phyloP scores from a whole-genome alignment of 129 eudicot genomes.

The Flaveria ramosissima region DNA sequence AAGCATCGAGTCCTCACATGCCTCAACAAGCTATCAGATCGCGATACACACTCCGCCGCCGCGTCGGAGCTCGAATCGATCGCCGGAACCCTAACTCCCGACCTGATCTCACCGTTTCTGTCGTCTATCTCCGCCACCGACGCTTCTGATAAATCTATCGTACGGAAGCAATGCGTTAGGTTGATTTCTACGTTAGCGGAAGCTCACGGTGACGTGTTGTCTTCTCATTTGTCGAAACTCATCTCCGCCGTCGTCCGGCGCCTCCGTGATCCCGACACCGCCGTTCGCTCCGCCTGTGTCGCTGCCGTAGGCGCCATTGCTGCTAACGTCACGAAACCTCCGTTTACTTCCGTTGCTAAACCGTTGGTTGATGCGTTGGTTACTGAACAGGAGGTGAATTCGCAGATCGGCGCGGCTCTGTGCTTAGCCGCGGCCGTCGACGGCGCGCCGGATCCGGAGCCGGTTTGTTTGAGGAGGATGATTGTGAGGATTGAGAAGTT shows the following conservation, averaged over 20 bases:
- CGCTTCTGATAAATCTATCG: slow-evolving; percentile 69
- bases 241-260: slow-evolving; percentile 67
- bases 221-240: slow-evolving; percentile 68
- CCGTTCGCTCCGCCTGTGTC: slow-evolving; percentile 74
- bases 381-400: slow-evolving; percentile 70
- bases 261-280: slow-evolving; percentile 70
- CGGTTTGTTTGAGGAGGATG: slow-evolving; percentile 46
- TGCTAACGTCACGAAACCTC: slow-evolving; percentile 51
- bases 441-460: slow-evolving; percentile 63
- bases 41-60: slow-evolving; percentile 83
- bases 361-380: slow-evolving; percentile 70
- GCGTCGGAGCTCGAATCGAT: slow-evolving; percentile 71
- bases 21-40: slow-evolving; percentile 79
- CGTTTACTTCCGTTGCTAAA: slow-evolving; percentile 54
- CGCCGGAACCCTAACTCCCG: slow-evolving; percentile 50
- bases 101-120: slow-evolving; percentile 55
- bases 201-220: slow-evolving; percentile 56
- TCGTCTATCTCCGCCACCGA: slow-evolving; percentile 76
- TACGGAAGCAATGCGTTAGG: slow-evolving; percentile 62
- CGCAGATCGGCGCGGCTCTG: slow-evolving; percentile 78
- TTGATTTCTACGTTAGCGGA: slow-evolving; percentile 61
- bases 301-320: slow-evolving; percentile 57
- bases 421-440: slow-evolving; percentile 78
- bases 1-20: slow-evolving; percentile 72
- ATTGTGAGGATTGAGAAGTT: slow-evolving; percentile 67